phyloP scores from a whole-genome alignment of 805 yeast genomes.

The Zygosaccharomyces pseudorouxii region DNA sequence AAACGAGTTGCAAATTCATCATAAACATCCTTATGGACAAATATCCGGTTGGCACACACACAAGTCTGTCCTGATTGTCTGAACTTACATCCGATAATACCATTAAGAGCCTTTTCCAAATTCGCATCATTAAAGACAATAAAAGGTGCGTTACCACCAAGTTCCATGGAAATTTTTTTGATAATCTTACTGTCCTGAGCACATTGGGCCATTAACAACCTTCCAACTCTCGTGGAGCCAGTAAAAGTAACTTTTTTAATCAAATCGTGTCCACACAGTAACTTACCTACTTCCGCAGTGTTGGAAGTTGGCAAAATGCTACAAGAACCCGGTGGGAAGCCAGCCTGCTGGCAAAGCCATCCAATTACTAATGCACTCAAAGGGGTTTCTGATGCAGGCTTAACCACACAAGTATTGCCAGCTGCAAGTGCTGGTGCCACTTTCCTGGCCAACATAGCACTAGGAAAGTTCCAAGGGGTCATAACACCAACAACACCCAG shows the following conservation, averaged over 20 bases:
- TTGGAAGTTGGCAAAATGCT: conserved; percentile 77
- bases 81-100: conserved; percentile 69
- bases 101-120: conserved; percentile 56
- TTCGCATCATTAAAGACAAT: conserved; percentile 76
- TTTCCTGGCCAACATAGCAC: conserved; percentile 82
- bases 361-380: conserved; percentile 70
- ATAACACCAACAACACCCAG: conserved; percentile 84
- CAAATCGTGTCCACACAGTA: conserved; percentile 60
- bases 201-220: conserved; percentile 60
- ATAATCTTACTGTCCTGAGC: conserved; percentile 65
- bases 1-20: conserved; percentile 59
- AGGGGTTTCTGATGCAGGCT: conserved; percentile 86
- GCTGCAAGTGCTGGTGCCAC: conserved; percentile 82
- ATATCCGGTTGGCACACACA: conserved; percentile 85
- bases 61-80: conserved; percentile 90
- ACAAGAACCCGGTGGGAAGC: conserved; percentile 76
- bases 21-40: conserved; percentile 68
- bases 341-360: conserved; percentile 63
- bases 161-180: conserved; percentile 76
- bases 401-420: conserved; percentile 78
- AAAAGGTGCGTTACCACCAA: conserved; percentile 88
- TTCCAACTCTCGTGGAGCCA: conserved; percentile 83
- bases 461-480: conserved; percentile 91
- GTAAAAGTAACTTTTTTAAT: conserved; percentile 81
- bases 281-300: conserved; percentile 61